phyloP scores from a whole-genome alignment of 148 eudicot genomes.

The Simmondsia chinensis region DNA sequence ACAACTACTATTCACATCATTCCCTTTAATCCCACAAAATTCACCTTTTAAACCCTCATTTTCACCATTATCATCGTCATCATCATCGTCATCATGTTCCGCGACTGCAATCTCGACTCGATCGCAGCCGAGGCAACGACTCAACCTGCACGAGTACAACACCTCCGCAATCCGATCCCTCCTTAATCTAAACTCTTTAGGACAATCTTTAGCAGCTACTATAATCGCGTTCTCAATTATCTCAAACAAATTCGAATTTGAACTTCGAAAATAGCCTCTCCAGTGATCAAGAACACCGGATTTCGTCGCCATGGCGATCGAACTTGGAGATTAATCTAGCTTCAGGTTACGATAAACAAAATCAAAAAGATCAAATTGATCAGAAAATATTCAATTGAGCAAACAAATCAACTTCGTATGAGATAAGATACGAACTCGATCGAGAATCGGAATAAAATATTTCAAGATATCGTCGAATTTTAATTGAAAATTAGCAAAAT shows the following conservation, averaged over 20 bases:
- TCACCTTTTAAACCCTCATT: neutral
- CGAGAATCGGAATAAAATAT: no score
- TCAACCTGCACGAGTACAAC: no score
- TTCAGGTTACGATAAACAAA: no score
- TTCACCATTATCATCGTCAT: neutral
- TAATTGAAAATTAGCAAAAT: no score
- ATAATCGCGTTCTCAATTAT: slow-evolving; percentile 4
- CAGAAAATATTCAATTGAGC: no score
- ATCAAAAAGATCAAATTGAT: no score
- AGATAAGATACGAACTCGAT: no score
- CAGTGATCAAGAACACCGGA: slow-evolving; percentile 7
- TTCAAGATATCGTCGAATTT: no score
- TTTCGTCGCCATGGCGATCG: neutral
- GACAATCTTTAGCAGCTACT: slow-evolving; percentile 8
- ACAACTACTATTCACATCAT: neutral
- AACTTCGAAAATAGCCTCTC: slow-evolving; percentile 4
- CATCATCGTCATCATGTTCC: neutral
- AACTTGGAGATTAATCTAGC: no score
- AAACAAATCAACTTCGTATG: no score
- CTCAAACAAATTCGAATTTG: neutral
- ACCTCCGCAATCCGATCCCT: slow-evolving; percentile 2
- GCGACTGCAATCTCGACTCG: neutral
- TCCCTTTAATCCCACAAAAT: no score
- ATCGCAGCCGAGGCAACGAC: neutral
- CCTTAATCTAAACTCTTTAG: slow-evolving; percentile 2